Conservation (phyloP, 1,139 yeast genomes). For the Blastobotrys malaysiensis region DNA sequence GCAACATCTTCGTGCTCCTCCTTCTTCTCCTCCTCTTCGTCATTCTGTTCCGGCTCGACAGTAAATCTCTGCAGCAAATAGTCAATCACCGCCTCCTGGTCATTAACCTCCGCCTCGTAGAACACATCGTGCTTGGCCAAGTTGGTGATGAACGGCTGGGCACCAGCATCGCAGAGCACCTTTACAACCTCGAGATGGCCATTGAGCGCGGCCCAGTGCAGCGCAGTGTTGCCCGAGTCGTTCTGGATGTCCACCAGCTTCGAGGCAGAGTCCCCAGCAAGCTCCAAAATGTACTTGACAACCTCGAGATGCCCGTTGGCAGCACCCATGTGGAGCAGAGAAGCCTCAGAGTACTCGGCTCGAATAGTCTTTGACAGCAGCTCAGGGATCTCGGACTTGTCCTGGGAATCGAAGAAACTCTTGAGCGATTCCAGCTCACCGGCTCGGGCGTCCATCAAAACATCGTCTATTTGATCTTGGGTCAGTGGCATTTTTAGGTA, state of each 20-base stretch:
- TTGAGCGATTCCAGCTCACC: conserved; percentile 76
- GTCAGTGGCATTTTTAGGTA: conserved; percentile 16
- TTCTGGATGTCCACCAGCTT: conserved; percentile 45
- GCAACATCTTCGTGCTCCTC: conserved; percentile 10
- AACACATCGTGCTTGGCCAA: conserved; percentile 74
- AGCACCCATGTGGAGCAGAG: conserved; percentile 90
- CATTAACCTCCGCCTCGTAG: conserved; percentile 79
- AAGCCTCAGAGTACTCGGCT: conserved; percentile 60
- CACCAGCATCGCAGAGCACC: conserved; percentile 66
- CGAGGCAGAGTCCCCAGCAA: conserved; percentile 32
- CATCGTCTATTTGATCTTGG: conserved; percentile 74
- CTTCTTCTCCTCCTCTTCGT: conserved; percentile 14
- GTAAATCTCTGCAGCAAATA: conserved; percentile 70
- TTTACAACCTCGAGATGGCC: conserved; percentile 75
- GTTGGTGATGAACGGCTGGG: conserved; percentile 78
- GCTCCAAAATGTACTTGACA: conserved; percentile 52
- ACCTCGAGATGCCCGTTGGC: conserved; percentile 87
- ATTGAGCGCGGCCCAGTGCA: conserved; percentile 92
- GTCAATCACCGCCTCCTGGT: conserved; percentile 38
- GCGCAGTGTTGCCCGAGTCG: conserved; percentile 83
- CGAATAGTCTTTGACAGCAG: conserved; percentile 35
- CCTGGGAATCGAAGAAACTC: conserved; percentile 45
- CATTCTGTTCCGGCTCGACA: conserved; percentile 56
- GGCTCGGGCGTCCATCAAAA: conserved; percentile 75
- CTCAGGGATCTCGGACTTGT: conserved; percentile 16